Base-by-base conservation (phyloP, 1,139 yeast genomes). In the Zygosaccharomyces pseudobailii region DNA sequence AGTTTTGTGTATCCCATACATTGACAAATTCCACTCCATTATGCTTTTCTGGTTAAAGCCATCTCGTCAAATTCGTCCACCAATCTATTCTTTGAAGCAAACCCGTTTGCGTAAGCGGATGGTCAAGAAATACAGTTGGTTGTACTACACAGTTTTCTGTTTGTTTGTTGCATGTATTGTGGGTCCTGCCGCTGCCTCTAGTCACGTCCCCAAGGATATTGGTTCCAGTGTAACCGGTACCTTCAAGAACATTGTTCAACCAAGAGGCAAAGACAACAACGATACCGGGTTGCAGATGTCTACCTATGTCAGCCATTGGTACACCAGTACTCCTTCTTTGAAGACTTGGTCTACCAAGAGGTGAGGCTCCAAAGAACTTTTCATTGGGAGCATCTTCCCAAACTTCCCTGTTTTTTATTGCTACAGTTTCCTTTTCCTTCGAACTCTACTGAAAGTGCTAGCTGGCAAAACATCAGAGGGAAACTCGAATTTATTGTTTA, bases 31-130 rank as follows among this genome's bases (percentile, higher is more conserved):
- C 95, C 99, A 92, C 73, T 90, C 98, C 41, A 86, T 90, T 72
- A 84, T 92, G 92, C 79, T 92, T 72, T 92, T 92, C 83, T 92
- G 99, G 99, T 84, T 92, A 73, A 87, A 89, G 71, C 98, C 98
- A 54, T 84, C 95, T 53, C 85, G 95, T 74, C 96, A 92, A 75
- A 92, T 92, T 65, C 87, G 99, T 72, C 98, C 97, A 56, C 99
- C 98, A 61, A 92, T 94, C 67, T 94, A 88, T 74, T 89, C 97
- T 17, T 78, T 92, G 75, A 92, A 94, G 74, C 98, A 94, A 74
- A 94, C 95, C 57, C 85, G 90, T 74, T 83, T 94, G 70, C 87
- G 99, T 76, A 90, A 87, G 86, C 84, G 98, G 75, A 92, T 94
- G 96, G 97, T 94, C 41, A 84, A 88, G 73, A 89, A 89, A 74